Conservation (phyloP, 495 filamentous ascomycete genomes). For the Neurospora sp. region DNA sequence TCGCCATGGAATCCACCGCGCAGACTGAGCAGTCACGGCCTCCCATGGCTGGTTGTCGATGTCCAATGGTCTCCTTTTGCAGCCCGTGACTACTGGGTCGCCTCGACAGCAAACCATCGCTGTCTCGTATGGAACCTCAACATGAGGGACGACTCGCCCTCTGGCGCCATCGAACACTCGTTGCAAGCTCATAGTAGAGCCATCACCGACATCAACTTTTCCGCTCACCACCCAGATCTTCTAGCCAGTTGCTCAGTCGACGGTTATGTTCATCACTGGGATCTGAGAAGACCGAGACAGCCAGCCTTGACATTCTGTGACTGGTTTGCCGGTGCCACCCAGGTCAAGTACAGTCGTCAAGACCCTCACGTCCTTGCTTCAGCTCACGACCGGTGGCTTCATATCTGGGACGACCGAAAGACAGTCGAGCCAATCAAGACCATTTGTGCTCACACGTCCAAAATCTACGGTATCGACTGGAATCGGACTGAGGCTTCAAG, state of each 20-base stretch:
- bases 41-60: constrained; percentile 94
- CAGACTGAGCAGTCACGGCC: constrained; percentile 68
- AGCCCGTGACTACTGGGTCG: constrained; percentile 82
- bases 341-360: constrained; percentile 92
- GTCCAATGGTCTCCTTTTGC: constrained; percentile 97
- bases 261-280: constrained; percentile 91
- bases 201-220: constrained; percentile 96
- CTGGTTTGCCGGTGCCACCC: constrained; percentile 90
- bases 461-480: constrained; percentile 96
- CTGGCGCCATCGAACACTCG: constrained; percentile 71
- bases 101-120: constrained; percentile 88
- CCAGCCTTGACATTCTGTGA: constrained; percentile 79
- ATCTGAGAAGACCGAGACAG: constrained; percentile 64
- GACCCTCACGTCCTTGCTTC: constrained; percentile 78
- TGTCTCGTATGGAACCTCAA: constrained; percentile 92
- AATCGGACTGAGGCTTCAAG: constrained; percentile 62
- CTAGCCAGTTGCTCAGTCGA: constrained; percentile 89
- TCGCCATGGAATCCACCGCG: constrained; percentile 82
- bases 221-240: constrained; percentile 79
- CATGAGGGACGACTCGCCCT: constrained; percentile 58
- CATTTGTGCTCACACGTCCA: constrained; percentile 84
- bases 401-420: constrained; percentile 86
- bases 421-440: constrained; percentile 69
- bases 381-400: constrained; percentile 75
- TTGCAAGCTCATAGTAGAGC: constrained; percentile 81